A percentile compares a stretch with the other conserved stretches of the same genome.
Conservation (phyloP, 495 filamentous ascomycete species). For the Chaetomium cochliodes region DNA sequence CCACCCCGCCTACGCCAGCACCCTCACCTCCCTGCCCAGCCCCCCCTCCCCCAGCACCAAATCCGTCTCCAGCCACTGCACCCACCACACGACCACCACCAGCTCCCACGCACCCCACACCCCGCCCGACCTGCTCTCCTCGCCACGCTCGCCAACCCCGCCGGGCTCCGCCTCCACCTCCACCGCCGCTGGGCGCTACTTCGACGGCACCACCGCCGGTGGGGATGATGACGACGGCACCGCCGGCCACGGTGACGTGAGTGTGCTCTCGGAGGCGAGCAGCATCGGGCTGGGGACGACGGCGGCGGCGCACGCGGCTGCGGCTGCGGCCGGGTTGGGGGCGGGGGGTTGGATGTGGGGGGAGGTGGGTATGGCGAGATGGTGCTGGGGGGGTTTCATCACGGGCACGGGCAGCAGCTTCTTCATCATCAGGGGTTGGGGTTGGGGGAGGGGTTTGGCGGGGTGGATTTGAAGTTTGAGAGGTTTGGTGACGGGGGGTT, state of each 20-base stretch:
- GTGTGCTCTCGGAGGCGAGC: conserved; percentile 30
- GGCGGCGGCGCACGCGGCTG: conserved; percentile 33
- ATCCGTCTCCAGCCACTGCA: conserved; percentile 39
- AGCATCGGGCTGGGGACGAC: conserved; percentile 38
- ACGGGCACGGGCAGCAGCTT: background rate
- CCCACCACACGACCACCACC: conserved; percentile 26
- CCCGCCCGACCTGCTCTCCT: conserved; percentile 39
- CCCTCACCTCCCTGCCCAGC: conserved; percentile 26
- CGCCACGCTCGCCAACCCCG: conserved; percentile 47
- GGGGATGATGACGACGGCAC: too few relatives aligned
- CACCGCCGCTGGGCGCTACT: background rate
- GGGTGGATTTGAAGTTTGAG: too few relatives aligned
- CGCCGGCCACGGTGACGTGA: conserved; percentile 16
- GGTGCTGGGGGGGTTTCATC: background rate
- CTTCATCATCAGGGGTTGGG: too few relatives aligned
- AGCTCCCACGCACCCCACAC: conserved; percentile 30
- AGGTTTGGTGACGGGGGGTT: conserved; percentile 21
- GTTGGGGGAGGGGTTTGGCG: background rate
- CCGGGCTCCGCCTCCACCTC: conserved; percentile 33
- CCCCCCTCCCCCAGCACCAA: conserved; percentile 48
- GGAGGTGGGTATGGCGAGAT: too few relatives aligned
- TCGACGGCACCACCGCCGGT: background rate
- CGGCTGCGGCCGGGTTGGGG: conserved; percentile 14
- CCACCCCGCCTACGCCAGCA: conserved; percentile 23
- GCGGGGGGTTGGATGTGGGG: too few relatives aligned